Evolutionary conservation across 495 filamentous ascomycete genomes (phyloP).

Genomic region (Xylaria acuta): DNA sequence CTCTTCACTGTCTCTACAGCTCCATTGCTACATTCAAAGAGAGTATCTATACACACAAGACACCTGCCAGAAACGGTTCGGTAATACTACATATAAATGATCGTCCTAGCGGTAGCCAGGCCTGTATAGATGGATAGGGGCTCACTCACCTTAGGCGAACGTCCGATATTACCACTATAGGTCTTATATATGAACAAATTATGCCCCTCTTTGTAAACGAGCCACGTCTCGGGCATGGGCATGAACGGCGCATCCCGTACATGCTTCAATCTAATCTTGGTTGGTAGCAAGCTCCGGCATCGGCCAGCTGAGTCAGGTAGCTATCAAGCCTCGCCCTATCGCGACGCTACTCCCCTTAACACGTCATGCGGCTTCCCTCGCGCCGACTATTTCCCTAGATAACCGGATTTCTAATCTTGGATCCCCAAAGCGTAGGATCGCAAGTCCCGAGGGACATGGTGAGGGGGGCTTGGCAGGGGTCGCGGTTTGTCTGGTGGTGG

Average conservation of each 20-base stretch:
- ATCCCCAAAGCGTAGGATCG: background rate
- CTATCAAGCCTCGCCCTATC: background rate
- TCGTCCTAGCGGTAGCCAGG: background rate
- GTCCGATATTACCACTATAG: background rate
- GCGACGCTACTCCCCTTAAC: background rate
- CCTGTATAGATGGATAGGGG: slow-evolving; percentile 8
- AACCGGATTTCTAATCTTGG: background rate
- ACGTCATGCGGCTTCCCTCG: slow-evolving; percentile 1
- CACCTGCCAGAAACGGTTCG: slow-evolving; percentile 1
- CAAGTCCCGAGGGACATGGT: background rate
- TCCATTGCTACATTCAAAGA: background rate
- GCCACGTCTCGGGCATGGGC: background rate
- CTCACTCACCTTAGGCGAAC: background rate
- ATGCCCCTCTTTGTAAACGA: slow-evolving; percentile 2
- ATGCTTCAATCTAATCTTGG: background rate
- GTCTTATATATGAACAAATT: background rate
- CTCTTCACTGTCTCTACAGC: background rate
- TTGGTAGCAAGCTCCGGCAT: slow-evolving; percentile 12
- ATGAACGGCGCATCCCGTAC: background rate
- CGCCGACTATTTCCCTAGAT: slow-evolving; percentile 12
- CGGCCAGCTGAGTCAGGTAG: background rate
- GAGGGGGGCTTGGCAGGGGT: background rate
- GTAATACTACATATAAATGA: background rate
- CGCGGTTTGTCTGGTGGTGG: background rate
- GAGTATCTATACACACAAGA: background rate